Evolutionary conservation across 495 filamentous ascomycete genomes (phyloP), one percentile per base, ranked within the genome.

Genomic region (Chaetomium cochliodes): DNA sequence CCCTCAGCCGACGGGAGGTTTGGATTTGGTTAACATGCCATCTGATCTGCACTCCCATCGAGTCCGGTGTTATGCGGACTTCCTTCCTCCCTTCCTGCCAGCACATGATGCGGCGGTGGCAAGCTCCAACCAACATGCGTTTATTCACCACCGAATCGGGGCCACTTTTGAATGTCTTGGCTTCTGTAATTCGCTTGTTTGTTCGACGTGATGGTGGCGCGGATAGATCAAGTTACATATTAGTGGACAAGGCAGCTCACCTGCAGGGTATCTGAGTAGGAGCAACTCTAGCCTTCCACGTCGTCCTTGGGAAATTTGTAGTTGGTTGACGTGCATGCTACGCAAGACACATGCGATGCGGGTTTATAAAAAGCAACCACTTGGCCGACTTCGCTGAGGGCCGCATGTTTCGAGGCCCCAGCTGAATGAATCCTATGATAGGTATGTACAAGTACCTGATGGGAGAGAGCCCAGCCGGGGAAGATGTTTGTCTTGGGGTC

Each of bases 121-220:
- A 46, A 55, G 52, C 52, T n/a, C 39, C 30, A 5, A 1, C 16
- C 5, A 37, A n/a, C 12, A 13, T 15, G 25, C 50, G 23, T 22
- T 16, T 37, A 37, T 37, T 56, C 33, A 39, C 3, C n/a, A 12
- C 53, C 53, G 33, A 41, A 56, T 39, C n/a, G 53, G 30, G 53
- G 18, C 16, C 20, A 3, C 18, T 6, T 2, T 53, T 25, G 25
- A 44, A 18, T 4, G 16, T 44, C 41, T 11, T 30, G 50, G 8
- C 50, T 4, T 53, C 50, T 53, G 50, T 26, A 2, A 20, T 25
- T 56, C 53, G 53, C 9, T 2, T 56, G 53, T 56, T 56, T 56
- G 53, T 39, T 22, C 7, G 16, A 0, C 30, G 4, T 20, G 30
- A 44, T 20, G 8, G 53, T 56, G 28, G 53, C 30, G 53, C 53